Evolutionary conservation across 1,284 basidiomycete genomes (phyloP), one percentile per base, ranked within the genome.

Genomic region (Marasmius oreades): DNA sequence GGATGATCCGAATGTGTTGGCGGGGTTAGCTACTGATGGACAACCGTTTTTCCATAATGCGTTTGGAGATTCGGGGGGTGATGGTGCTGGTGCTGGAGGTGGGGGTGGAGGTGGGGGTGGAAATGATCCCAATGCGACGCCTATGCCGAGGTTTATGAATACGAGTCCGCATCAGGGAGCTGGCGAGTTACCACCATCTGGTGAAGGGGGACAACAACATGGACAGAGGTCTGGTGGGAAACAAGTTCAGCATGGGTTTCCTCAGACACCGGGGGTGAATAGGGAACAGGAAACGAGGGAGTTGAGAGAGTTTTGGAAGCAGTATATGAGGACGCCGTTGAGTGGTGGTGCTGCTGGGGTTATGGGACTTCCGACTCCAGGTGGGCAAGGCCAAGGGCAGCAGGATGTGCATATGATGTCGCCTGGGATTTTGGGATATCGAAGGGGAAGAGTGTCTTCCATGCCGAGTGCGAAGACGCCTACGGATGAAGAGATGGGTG

Each of bases 221-320:
- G 4, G 4, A 39, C 37, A 39, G 37, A 39, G 37, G 37, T 39
- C 37, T 39, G 37, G 37, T 58, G 62, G 61, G 6, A 26, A 24
- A 1, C 7, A 55, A 23, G 60, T 62, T 4, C 0, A 66, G 63
- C 44, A 46, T 5, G 23, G 28, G 28, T 31, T 3, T 45, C 59
- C 22, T 55, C 66, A 26, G 66, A 39, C 37, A 16, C 37, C 74
- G 60, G 68, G 77, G 62, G 28, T 31, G 28, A 31, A 31, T 31
- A 4, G 28, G 28, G 74, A 81, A 45, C 69, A 69, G 31, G 85
- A 86, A 48, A 73, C 75, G 60, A 74, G 77, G 58, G 85, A 89
- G 62, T 65, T 88, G 64, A 74, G 77, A 52, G 86, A 90, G 55
- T 84, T 89, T 63, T 91, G 88, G 89, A 88, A 79, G 69, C 76